Conservation (phyloP, 345 rosid species). For the Aegle marmelos region DNA sequence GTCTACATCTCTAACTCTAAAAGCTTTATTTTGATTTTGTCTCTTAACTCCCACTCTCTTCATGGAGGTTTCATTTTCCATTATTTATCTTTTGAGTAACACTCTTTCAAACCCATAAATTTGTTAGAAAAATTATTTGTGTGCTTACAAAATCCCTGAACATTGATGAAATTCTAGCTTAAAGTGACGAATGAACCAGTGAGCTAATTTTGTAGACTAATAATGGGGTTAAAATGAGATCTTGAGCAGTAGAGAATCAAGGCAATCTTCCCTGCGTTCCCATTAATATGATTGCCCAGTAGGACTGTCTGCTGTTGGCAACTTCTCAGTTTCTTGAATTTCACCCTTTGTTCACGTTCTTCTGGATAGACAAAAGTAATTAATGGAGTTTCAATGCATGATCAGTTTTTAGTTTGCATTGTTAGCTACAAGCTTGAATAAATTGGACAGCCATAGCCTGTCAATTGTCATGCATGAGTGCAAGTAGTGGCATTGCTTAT, state of each 20-base stretch:
- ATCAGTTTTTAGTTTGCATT: background rate
- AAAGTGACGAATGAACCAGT: background rate
- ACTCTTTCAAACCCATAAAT: background rate
- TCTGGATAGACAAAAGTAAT: background rate
- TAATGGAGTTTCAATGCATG: background rate
- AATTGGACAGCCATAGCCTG: background rate
- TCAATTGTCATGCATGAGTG: background rate
- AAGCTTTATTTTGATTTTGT: slow-evolving; percentile 10
- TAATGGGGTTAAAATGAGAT: background rate
- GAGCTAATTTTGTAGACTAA: background rate
- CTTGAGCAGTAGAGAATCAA: background rate
- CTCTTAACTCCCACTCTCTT: background rate
- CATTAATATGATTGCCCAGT: background rate
- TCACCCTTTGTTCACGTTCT: background rate
- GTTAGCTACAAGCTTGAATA: background rate
- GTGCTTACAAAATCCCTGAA: background rate
- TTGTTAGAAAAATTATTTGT: background rate
- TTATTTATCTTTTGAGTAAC: background rate
- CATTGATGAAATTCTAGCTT: background rate
- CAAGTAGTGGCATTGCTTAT: background rate
- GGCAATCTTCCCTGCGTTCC: background rate
- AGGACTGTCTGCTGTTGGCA: background rate
- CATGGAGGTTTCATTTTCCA: background rate
- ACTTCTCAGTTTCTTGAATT: background rate
- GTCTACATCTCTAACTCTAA: background rate